Evolutionary conservation across 2,329 filamentous ascomycete genomes (phyloP).

Genomic region (Penicillium glabrum): DNA sequence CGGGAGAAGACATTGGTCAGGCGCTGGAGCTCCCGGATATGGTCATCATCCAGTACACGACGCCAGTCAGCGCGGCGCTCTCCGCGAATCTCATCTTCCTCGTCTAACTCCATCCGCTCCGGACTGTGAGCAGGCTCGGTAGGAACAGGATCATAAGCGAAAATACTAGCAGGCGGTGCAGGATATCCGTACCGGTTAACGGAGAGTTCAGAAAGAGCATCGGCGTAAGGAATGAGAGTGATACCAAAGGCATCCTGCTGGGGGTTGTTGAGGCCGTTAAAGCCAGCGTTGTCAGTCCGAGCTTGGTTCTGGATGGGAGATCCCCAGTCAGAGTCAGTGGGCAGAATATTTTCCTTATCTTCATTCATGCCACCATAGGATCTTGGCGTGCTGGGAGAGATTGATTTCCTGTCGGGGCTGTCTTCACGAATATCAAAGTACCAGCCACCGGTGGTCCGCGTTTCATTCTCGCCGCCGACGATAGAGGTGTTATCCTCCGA

Average conservation of each 20-base stretch:
- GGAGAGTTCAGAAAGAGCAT: background rate
- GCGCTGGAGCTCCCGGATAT: background rate
- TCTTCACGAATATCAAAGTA: constrained; percentile 8
- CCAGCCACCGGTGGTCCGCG: background rate
- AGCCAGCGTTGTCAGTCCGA: background rate
- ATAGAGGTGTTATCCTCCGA: background rate
- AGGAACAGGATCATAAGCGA: background rate
- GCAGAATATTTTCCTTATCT: constrained; percentile 5
- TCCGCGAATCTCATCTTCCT: background rate
- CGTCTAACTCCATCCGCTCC: background rate
- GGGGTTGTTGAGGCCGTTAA: background rate
- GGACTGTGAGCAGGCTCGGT: background rate
- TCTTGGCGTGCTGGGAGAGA: background rate
- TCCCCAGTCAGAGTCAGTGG: background rate
- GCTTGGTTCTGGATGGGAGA: background rate
- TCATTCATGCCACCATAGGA: background rate
- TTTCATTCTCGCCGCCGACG: background rate
- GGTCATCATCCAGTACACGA: background rate
- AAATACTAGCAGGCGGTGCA: background rate
- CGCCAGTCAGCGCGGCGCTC: background rate
- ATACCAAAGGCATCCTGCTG: background rate
- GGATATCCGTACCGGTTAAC: background rate
- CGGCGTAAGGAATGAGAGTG: background rate
- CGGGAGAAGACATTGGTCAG: background rate
- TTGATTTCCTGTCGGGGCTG: background rate